Conservation (phyloP, 2,329 filamentous ascomycete genomes). For the Neonectria punicea region DNA sequence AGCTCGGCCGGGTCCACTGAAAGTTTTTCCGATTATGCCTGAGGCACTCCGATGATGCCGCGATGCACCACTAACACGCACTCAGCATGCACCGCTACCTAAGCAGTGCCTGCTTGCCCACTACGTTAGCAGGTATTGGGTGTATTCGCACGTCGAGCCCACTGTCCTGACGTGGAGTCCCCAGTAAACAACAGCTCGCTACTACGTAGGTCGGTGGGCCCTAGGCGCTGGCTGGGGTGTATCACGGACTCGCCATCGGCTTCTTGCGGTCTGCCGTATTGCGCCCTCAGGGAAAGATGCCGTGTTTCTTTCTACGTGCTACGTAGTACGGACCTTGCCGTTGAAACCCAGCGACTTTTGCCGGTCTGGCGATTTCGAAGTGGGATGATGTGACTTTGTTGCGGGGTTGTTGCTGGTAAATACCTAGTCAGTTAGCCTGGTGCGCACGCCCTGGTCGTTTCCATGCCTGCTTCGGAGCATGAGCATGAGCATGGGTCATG, state of each 20-base stretch:
- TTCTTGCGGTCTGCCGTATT: constrained; percentile 1
- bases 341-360: constrained; percentile 18
- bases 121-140: neutral
- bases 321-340: constrained; percentile 26
- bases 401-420: constrained; percentile 30
- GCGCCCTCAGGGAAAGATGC: neutral
- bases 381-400: constrained; percentile 42
- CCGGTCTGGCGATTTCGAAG: constrained; percentile 40
- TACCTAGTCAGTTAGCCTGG: too few relatives aligned
- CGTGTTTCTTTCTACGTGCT: neutral
- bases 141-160: neutral
- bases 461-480: neutral
- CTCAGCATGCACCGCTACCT: constrained; percentile 4
- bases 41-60: constrained; percentile 33
- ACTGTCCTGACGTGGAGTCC: constrained; percentile 14
- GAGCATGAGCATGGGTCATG: neutral
- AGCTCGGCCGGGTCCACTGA: constrained; percentile 40
- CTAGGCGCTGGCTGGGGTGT: neutral
- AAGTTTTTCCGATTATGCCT: constrained; percentile 45
- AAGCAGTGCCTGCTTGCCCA: neutral
- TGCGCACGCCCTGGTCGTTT: constrained; percentile 1
- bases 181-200: neutral
- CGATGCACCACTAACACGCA: constrained; percentile 8
- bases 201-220: neutral
- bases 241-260: neutral